Percentiles rank a stretch among this genome's conserved stretches.
These are phyloP conservation scores for Carallia pectinifolia DNA, from an alignment of 345 rosid genomes.

Conservation along the genomic window DNA sequence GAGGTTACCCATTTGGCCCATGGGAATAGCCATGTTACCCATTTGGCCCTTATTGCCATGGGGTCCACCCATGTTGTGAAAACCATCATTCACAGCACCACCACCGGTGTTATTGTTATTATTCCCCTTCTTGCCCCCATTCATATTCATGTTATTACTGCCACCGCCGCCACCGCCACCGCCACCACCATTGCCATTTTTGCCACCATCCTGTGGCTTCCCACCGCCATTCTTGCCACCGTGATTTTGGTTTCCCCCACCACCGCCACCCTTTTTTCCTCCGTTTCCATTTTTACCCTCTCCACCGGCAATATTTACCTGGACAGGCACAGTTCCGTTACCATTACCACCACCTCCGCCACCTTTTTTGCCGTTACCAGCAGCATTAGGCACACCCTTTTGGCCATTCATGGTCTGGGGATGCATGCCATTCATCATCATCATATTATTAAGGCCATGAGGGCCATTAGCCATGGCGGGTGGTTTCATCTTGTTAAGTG, in stretches of 20 bases:
- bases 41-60: conserved; percentile 42
- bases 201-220: conserved; percentile 13
- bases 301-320: conserved; percentile 42
- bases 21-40: conserved; percentile 37
- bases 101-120: conserved; percentile 17
- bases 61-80: conserved; percentile 44
- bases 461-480: conserved; percentile 42
- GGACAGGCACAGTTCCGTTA: conserved; percentile 28
- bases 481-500: conserved; percentile 53
- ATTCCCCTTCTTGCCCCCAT: conserved; percentile 52
- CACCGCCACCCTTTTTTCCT: conserved; percentile 31
- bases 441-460: conserved; percentile 49
- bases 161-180: conserved; percentile 45
- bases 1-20: conserved; percentile 49
- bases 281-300: conserved; percentile 7
- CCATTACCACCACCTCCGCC: conserved; percentile 39
- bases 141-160: conserved; percentile 37
- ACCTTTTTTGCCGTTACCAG: conserved; percentile 26
- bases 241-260: conserved; percentile 29
- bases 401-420: conserved; percentile 58
- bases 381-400: conserved; percentile 28
- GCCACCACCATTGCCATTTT: conserved; percentile 23
- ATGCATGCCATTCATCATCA: conserved; percentile 53
- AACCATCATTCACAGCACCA: conserved; percentile 37
- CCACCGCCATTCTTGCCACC: conserved; percentile 46